Conservation (phyloP, 2,329 filamentous ascomycete genomes). For the Laburnicola sp. region DNA sequence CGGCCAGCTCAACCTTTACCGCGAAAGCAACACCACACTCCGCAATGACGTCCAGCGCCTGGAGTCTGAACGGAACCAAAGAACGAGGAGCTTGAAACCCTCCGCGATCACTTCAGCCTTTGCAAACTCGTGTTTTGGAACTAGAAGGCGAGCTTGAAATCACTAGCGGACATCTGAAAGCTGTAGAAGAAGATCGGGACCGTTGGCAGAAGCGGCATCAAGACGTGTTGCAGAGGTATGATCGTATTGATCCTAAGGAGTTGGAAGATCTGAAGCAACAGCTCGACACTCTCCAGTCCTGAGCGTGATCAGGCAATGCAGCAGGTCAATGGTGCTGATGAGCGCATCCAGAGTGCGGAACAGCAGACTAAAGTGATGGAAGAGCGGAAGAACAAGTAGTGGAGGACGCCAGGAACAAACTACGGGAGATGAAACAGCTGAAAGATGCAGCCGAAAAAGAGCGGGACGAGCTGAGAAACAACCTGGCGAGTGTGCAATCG, state of each 20-base stretch:
- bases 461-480: conserved; percentile 36
- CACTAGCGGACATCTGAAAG: conserved; percentile 83
- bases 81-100: conserved; percentile 71
- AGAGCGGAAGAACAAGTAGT: not conserved
- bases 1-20: conserved; percentile 92
- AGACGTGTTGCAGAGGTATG: conserved; percentile 93
- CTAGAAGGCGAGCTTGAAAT: conserved; percentile 79
- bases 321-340: conserved; percentile 53
- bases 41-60: conserved; percentile 83
- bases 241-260: conserved; percentile 90
- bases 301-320: conserved; percentile 60
- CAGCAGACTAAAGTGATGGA: conserved; percentile 15
- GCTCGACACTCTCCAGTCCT: conserved; percentile 57
- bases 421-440: conserved; percentile 44
- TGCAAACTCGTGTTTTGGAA: conserved; percentile 78
- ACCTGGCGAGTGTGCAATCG: conserved; percentile 31
- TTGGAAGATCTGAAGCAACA: conserved; percentile 85
- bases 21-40: conserved; percentile 89
- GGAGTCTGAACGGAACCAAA: conserved; percentile 73
- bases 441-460: conserved; percentile 11
- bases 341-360: conserved; percentile 48
- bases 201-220: conserved; percentile 95
- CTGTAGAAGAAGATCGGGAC: conserved; percentile 88
- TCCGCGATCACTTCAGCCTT: conserved; percentile 77
- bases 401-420: conserved; percentile 46